A percentile compares a stretch with the other conserved stretches of the same genome.
phyloP scores from a whole-genome alignment of 306 rosid genomes.

The Ziziphus jujuba region DNA sequence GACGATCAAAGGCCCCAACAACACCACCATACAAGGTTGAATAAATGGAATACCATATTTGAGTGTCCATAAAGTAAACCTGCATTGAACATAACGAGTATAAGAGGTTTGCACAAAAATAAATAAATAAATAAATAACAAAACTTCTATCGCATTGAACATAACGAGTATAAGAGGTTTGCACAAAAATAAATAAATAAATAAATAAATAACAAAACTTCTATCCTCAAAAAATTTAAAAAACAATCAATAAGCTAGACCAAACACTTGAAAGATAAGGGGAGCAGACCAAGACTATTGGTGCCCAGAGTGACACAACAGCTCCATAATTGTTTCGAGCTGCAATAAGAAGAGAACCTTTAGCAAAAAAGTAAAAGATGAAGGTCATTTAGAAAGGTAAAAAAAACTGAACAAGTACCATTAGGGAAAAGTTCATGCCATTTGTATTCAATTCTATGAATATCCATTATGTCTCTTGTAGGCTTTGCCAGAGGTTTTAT shows the following conservation, averaged over 20 bases:
- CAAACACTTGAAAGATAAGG: conserved; percentile 15
- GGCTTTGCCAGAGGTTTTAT: conserved; percentile 88
- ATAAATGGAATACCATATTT: conserved; percentile 89
- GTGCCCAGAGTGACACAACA: conserved; percentile 79
- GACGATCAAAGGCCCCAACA: conserved; percentile 92
- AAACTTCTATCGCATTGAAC: conserved; percentile 25
- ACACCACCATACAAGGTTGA: conserved; percentile 87
- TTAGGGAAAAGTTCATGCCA: conserved; percentile 96
- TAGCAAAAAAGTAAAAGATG: conserved; percentile 29
- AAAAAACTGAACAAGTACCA: conserved; percentile 45
- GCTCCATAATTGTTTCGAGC: conserved; percentile 76
- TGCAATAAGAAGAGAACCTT: conserved; percentile 42
- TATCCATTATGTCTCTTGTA: conserved; percentile 82
- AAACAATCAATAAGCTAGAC: conserved; percentile 18
- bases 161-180: neutral
- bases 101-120: too few relatives aligned
- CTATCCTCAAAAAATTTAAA: too few relatives aligned
- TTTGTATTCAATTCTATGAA: conserved; percentile 54
- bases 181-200: too few relatives aligned
- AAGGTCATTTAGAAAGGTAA: conserved; percentile 17
- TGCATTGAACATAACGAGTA: conserved; percentile 38
- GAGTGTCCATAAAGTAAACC: conserved; percentile 98
- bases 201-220: too few relatives aligned
- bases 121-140: too few relatives aligned
- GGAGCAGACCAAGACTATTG: conserved; percentile 68